A percentile compares a stretch with the other conserved stretches of the same genome.
phyloP scores from a whole-genome alignment of 306 rosid species.

The Sicyos edulis region DNA sequence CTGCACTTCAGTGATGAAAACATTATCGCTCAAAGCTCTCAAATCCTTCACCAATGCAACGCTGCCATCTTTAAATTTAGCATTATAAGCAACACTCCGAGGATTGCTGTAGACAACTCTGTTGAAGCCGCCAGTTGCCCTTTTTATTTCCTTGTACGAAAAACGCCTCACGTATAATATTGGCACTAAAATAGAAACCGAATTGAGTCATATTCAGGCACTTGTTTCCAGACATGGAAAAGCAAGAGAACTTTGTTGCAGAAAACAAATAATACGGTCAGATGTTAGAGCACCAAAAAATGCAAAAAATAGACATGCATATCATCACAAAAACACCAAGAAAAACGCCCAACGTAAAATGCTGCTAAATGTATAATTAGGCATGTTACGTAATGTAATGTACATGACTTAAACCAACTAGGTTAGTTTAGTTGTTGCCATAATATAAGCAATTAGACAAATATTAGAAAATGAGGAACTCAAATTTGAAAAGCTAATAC shows the following conservation, averaged over 20 bases:
- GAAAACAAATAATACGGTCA: background rate
- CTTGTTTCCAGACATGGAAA: slow-evolving; percentile 2
- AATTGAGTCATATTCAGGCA: background rate
- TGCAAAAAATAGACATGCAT: background rate
- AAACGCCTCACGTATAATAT: slow-evolving; percentile 48
- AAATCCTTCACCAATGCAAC: slow-evolving; percentile 66
- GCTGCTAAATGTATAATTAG: background rate
- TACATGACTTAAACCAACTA: background rate
- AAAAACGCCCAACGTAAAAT: background rate
- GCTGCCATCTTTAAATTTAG: slow-evolving; percentile 56
- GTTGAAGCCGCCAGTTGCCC: slow-evolving; percentile 69
- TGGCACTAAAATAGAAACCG: slow-evolving; percentile 43
- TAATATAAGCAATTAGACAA: background rate
- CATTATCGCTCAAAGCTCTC: slow-evolving; percentile 39
- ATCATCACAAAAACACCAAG: background rate
- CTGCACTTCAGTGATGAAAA: slow-evolving; percentile 61
- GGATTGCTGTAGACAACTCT: slow-evolving; percentile 53
- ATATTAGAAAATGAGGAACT: background rate
- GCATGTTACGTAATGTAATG: background rate
- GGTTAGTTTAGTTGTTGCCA: background rate
- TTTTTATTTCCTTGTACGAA: slow-evolving; percentile 60
- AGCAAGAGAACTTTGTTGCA: background rate
- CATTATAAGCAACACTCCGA: slow-evolving; percentile 55
- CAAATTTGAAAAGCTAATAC: background rate
- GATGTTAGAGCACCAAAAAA: background rate